These are phyloP conservation scores for Tuber microsphaerosporum DNA, from an alignment of 495 filamentous ascomycete genomes.

Conservation along the genomic window DNA sequence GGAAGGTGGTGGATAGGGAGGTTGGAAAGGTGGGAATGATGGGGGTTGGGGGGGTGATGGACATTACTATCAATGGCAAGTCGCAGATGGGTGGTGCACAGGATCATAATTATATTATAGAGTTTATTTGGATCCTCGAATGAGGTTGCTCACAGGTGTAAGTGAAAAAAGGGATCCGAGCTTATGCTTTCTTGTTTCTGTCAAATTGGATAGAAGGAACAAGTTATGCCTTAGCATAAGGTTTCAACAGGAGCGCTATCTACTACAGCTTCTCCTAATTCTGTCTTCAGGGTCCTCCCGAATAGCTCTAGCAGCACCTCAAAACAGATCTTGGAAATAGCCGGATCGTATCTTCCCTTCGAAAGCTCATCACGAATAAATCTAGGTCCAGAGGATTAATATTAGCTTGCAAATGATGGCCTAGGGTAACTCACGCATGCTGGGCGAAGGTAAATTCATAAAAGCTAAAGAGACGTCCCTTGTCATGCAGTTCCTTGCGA, in stretches of 20 bases:
- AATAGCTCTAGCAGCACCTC: slow-evolving; percentile 86
- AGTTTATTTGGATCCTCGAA: slow-evolving; percentile 34
- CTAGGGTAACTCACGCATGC: slow-evolving; percentile 50
- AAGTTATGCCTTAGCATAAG: slow-evolving; percentile 22
- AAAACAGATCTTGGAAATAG: slow-evolving; percentile 80
- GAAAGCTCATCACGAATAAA: slow-evolving; percentile 94
- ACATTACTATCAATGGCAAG: slow-evolving; percentile 61
- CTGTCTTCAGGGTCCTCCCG: slow-evolving; percentile 64
- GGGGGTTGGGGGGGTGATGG: slow-evolving; percentile 64
- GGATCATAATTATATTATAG: slow-evolving; percentile 42
- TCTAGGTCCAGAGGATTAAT: slow-evolving; percentile 36
- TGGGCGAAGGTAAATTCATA: slow-evolving; percentile 90
- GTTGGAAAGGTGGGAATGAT: slow-evolving; percentile 53
- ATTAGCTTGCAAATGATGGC: slow-evolving; percentile 6
- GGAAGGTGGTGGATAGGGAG: slow-evolving; percentile 60
- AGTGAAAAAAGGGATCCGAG: background rate
- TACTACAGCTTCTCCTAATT: slow-evolving; percentile 52
- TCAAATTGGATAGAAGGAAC: background rate
- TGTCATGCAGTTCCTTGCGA: slow-evolving; percentile 69
- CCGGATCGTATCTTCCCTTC: slow-evolving; percentile 88
- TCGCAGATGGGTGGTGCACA: slow-evolving; percentile 61
- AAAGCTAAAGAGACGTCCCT: slow-evolving; percentile 67
- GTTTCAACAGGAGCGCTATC: slow-evolving; percentile 28
- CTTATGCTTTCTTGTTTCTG: background rate
- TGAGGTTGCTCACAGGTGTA: background rate